These are phyloP conservation scores for Pharnaceum exiguum DNA, from an alignment of 148 eudicot species.

Conservation along the genomic window DNA sequence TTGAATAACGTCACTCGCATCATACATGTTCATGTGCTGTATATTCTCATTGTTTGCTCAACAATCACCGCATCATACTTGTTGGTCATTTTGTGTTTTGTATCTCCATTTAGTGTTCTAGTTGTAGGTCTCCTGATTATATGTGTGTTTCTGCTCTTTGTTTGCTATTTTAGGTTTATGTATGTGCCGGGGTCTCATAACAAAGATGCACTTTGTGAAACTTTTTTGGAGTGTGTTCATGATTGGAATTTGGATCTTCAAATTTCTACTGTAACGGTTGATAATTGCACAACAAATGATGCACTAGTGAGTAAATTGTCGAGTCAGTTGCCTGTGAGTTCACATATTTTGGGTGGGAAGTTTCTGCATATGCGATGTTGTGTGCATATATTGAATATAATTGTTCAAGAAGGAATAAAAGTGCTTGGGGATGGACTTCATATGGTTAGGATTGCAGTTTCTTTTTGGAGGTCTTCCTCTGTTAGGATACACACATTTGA, in stretches of 20 bases:
- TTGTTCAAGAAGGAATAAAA: slow-evolving; percentile 16
- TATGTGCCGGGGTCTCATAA: slow-evolving; percentile 18
- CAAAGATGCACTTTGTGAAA: slow-evolving; percentile 3
- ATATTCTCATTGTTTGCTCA: too few species aligned
- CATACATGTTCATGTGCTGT: too few species aligned
- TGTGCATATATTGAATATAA: slow-evolving; percentile 16
- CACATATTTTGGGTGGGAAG: slow-evolving; percentile 1
- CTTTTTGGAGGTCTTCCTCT: slow-evolving; percentile 1
- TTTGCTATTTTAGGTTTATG: slow-evolving; percentile 6
- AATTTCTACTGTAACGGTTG: slow-evolving; percentile 17
- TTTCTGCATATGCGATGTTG: slow-evolving; percentile 16
- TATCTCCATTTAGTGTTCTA: neutral
- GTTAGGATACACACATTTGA: neutral
- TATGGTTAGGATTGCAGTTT: neutral
- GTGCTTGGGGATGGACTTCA: slow-evolving; percentile 7
- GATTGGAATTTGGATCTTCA: slow-evolving; percentile 18
- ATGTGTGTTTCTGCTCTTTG: neutral
- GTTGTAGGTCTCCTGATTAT: neutral
- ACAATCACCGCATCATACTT: too few species aligned
- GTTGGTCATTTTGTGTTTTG: neutral
- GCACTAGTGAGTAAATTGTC: neutral
- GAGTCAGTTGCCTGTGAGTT: neutral
- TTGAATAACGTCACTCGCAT: too few species aligned
- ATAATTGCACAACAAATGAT: slow-evolving; percentile 25
- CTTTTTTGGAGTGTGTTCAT: slow-evolving; percentile 1